Percentiles rank a stretch among this genome's conserved stretches.
Evolutionary conservation across 23 red algal genomes (phyloP).

Genomic region (Chondrus crispus): DNA sequence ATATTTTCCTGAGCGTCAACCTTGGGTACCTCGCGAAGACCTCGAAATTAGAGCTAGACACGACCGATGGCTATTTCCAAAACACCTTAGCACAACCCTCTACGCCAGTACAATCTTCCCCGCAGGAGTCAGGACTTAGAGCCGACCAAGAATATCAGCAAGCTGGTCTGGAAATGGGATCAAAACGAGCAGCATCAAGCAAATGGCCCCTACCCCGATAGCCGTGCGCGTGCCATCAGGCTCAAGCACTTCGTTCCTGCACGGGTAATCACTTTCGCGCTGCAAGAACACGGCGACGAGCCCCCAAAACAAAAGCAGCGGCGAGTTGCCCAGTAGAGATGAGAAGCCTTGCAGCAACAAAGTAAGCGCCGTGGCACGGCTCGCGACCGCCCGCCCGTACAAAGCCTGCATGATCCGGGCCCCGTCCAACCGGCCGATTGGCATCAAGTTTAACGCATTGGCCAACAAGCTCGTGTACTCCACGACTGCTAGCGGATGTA

Average conservation of each 20-base stretch:
- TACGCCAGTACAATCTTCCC: too few species aligned
- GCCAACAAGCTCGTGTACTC: constrained; percentile 91
- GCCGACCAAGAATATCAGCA: constrained; percentile 83
- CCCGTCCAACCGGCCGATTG: constrained; percentile 92
- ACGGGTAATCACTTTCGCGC: constrained; percentile 88
- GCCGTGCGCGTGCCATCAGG: constrained; percentile 58
- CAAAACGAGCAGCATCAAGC: constrained; percentile 71
- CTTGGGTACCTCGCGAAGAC: too few species aligned
- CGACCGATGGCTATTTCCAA: too few species aligned
- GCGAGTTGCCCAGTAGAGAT: constrained; percentile 85
- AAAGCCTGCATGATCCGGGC: constrained; percentile 88
- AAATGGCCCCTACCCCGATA: constrained; percentile 43
- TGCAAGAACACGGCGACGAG: constrained; percentile 89
- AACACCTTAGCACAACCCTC: too few species aligned
- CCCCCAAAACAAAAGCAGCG: constrained; percentile 90
- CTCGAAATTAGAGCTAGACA: too few species aligned
- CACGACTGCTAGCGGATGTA: constrained; percentile 87
- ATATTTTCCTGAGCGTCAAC: too few species aligned
- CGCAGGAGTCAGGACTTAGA: too few species aligned
- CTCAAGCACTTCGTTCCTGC: constrained; percentile 66
- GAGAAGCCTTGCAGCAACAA: constrained; percentile 72
- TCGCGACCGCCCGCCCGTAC: constrained; percentile 73
- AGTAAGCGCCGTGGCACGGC: constrained; percentile 66
- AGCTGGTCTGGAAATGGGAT: constrained; percentile 89
- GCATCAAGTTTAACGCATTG: constrained; percentile 95